Evolutionary conservation across 495 filamentous ascomycete species (phyloP), one percentile per base, ranked within the genome.

Genomic region (Daldinia concentrica): DNA sequence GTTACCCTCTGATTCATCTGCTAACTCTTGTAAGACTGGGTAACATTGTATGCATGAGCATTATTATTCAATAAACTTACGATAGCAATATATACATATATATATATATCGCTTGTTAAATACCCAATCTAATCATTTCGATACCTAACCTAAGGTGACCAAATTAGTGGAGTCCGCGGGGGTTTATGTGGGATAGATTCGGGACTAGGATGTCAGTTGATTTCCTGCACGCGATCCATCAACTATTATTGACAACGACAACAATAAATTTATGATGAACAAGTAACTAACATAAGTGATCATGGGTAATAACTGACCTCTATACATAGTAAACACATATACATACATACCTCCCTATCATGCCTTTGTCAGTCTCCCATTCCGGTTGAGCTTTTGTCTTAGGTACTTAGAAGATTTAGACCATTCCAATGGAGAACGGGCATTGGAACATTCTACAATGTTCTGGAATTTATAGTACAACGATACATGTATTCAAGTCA

Each of bases 381-480:
- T 56, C 65, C 65, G n/a, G 58, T 57, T 55, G 56, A 59, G 56
- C 45, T 41, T n/a, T 26, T 67, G 56, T 60, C 43, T 60, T 14
- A 34, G 17, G 0, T 11, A 32, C n/a, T 29, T 6, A 8, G 4
- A 56, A 41, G 15, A n/a, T 41, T 41, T n/a, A 17, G n/a, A 0
- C 6, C 39, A 41, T 41, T 41, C 15, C 8, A 17, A 19, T 19
- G 12, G 8, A 4, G 30, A n/a, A 14, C 9, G 11, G 12, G 2
- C 1, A 3, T 48, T 9, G 6, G 63, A 58, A 50, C 6, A 6
- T 12, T 17, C 17, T 66, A 51, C 63, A 72, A 72, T 54, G 54
- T 64, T 67, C 69, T 63, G 51, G 69, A 72, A 72, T 19, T 39
- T 58, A 59, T 48, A 24, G 0, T 36, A 36, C 34, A 14, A 36